Evolutionary conservation across 768 basidiomycete genomes (phyloP).

Genomic region (Mycena amicta): DNA sequence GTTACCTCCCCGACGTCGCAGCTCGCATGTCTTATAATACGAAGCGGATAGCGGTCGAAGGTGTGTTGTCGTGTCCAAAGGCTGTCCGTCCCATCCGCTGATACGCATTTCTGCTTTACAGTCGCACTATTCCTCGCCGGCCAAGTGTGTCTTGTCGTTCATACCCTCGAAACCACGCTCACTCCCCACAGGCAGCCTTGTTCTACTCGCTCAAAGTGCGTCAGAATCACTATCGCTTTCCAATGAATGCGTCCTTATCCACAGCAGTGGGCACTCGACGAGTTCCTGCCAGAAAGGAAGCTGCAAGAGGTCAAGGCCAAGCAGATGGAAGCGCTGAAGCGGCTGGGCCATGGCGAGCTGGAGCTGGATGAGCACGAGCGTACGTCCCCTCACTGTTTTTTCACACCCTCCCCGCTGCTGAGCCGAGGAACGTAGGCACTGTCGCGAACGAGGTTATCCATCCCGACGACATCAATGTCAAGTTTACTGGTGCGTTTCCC

Average conservation of each 20-base stretch:
- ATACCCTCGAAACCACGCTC: background rate
- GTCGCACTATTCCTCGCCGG: constrained; percentile 50
- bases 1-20: no score
- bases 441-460: constrained; percentile 94
- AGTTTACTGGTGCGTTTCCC: constrained; percentile 62
- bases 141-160: constrained; percentile 42
- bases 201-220: constrained; percentile 76
- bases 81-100: background rate
- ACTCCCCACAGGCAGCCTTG: constrained; percentile 63
- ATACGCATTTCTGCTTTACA: constrained; percentile 17
- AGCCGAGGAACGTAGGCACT: constrained; percentile 49
- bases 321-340: constrained; percentile 69
- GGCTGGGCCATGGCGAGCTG: constrained; percentile 69
- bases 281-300: constrained; percentile 46
- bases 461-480: constrained; percentile 82
- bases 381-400: constrained; percentile 37
- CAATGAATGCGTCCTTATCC: background rate
- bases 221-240: constrained; percentile 8
- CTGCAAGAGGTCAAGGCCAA: constrained; percentile 69
- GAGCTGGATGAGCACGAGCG: constrained; percentile 91
- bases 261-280: constrained; percentile 67
- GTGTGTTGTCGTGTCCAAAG: background rate
- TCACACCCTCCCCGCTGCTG: constrained; percentile 1
- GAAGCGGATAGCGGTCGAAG: background rate
- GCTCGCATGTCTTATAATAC: constrained; percentile 1